phyloP scores from a whole-genome alignment of 805 yeast species.

The Brettanomyces naardenensis region DNA sequence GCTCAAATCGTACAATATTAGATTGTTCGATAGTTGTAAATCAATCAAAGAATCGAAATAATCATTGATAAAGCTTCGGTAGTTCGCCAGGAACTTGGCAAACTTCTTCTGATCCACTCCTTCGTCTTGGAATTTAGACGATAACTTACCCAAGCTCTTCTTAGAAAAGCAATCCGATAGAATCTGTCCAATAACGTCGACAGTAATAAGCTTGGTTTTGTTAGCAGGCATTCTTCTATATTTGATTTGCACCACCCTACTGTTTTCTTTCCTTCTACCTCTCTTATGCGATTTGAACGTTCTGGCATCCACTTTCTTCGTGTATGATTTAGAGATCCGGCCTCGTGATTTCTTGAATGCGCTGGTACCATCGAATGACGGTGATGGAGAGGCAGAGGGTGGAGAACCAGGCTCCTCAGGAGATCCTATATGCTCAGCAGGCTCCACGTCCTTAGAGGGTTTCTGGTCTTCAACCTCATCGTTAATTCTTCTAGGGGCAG shows the following conservation, averaged over 20 bases:
- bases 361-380: not conserved
- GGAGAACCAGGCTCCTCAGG: not conserved
- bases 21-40: constrained; percentile 27
- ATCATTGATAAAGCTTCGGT: constrained; percentile 14
- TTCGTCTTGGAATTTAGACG: not conserved
- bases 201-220: constrained; percentile 20
- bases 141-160: constrained; percentile 2
- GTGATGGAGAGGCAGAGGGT: not conserved
- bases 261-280: constrained; percentile 2
- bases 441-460: no score
- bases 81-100: constrained; percentile 13
- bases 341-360: not conserved
- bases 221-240: constrained; percentile 23
- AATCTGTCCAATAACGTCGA: constrained; percentile 27
- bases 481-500: no score
- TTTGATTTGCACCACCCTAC: constrained; percentile 13
- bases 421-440: no score
- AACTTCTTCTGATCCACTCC: not conserved
- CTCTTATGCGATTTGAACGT: constrained; percentile 5
- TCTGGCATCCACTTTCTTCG: constrained; percentile 3
- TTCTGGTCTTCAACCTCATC: not conserved
- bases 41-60: constrained; percentile 29
- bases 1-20: constrained; percentile 22
- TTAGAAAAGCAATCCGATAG: constrained; percentile 22
- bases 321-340: not conserved